phyloP scores from a whole-genome alignment of 345 rosid genomes.

The Pseudoturritis turrita region DNA sequence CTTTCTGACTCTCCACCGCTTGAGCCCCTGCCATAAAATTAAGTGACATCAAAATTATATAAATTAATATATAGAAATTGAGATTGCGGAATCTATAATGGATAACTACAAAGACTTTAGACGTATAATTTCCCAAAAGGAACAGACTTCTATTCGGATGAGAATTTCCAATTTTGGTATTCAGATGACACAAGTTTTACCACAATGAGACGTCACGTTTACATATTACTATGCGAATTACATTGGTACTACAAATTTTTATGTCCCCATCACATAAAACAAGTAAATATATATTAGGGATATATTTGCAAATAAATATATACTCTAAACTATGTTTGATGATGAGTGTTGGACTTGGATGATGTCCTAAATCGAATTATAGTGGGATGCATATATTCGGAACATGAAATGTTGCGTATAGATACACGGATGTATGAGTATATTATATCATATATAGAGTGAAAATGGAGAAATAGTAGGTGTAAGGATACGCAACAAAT shows the following conservation, averaged over 20 bases:
- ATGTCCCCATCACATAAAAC: conserved; percentile 8
- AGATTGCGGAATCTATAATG: conserved; percentile 4
- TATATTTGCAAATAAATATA: not conserved
- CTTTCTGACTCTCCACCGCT: conserved; percentile 33
- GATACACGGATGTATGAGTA: not conserved
- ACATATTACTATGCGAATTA: not conserved
- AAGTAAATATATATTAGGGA: not conserved
- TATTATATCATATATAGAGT: not conserved
- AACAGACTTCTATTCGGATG: not conserved
- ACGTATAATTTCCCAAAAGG: not conserved
- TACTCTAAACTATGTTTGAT: not conserved
- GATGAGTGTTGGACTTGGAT: not conserved
- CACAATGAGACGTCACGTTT: conserved; percentile 6
- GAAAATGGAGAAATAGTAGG: conserved; percentile 12
- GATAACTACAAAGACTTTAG: conserved; percentile 7
- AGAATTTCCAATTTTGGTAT: conserved; percentile 10
- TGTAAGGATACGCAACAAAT: conserved; percentile 29
- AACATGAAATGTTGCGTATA: not conserved
- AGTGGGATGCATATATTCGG: not conserved
- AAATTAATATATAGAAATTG: not conserved
- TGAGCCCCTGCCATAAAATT: conserved; percentile 32
- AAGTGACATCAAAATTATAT: not conserved
- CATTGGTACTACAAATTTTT: conserved; percentile 1
- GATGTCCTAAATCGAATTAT: not conserved
- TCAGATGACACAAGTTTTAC: conserved; percentile 9